A percentile compares a stretch with the other conserved stretches of the same genome.
phyloP scores from a whole-genome alignment of 1,139 yeast genomes.

The Debaryomyces sp. region DNA sequence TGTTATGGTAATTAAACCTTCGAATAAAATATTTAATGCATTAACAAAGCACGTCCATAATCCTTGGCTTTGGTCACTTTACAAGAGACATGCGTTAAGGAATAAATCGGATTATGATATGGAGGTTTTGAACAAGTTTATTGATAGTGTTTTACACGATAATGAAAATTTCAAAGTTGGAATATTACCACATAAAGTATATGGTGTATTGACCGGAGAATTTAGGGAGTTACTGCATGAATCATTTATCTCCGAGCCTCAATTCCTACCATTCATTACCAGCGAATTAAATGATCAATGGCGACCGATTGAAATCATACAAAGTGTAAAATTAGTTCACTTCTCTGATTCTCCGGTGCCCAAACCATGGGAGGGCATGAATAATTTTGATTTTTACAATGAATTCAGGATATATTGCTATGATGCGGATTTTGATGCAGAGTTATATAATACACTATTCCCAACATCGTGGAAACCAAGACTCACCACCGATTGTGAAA shows the following conservation, averaged over 20 bases:
- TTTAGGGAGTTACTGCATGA: conserved; percentile 35
- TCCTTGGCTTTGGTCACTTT: conserved; percentile 36
- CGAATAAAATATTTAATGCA: conserved; percentile 25
- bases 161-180: conserved; percentile 29
- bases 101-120: conserved; percentile 44
- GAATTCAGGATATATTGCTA: conserved; percentile 29
- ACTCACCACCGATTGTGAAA: conserved; percentile 35
- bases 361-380: conserved; percentile 45
- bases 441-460: conserved; percentile 18
- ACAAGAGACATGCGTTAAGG: conserved; percentile 23
- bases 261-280: conserved; percentile 32
- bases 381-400: conserved; percentile 26
- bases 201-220: conserved; percentile 54
- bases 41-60: conserved; percentile 30
- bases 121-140: conserved; percentile 49
- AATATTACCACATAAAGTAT: conserved; percentile 47
- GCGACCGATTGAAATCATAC: conserved; percentile 26
- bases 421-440: conserved; percentile 18
- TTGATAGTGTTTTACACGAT: conserved; percentile 26
- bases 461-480: conserved; percentile 32
- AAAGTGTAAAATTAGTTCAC: conserved; percentile 34
- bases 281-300: conserved; percentile 26
- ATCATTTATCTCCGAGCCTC: conserved; percentile 32
- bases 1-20: conserved; percentile 50
- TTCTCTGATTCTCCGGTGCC: conserved; percentile 52